Evolutionary conservation across 164 flowering plant species (phyloP).

Genomic region (Akebia trifoliata): DNA sequence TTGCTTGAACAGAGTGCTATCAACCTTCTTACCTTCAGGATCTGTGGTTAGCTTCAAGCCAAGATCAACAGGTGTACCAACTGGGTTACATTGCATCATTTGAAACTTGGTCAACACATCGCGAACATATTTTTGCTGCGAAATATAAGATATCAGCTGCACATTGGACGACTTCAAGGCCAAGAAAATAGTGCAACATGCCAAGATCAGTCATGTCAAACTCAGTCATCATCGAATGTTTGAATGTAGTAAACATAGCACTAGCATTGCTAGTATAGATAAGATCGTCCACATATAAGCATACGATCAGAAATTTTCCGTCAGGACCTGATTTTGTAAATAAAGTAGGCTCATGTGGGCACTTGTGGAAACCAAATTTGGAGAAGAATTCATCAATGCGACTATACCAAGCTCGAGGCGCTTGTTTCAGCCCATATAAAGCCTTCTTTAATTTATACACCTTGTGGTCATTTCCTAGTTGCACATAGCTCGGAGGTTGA

Average conservation of each 20-base stretch:
- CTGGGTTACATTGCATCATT: conserved; percentile 8
- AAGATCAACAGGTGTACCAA: background rate
- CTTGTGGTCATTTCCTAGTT: background rate
- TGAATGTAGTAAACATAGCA: conserved; percentile 3
- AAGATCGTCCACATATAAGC: too few relatives aligned
- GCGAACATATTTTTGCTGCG: conserved; percentile 9
- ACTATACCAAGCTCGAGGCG: too few relatives aligned
- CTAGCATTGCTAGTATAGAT: conserved; percentile 2
- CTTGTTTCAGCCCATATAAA: too few relatives aligned
- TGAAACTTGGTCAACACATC: conserved; percentile 10
- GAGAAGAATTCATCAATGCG: background rate
- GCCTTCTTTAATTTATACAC: too few relatives aligned
- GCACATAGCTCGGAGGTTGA: background rate
- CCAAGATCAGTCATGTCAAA: too few relatives aligned
- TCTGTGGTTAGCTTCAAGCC: conserved; percentile 9
- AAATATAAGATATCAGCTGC: conserved; percentile 1
- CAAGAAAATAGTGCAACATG: conserved; percentile 9
- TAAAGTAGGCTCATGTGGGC: too few relatives aligned
- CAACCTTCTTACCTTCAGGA: conserved; percentile 9
- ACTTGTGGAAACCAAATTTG: conserved; percentile 18
- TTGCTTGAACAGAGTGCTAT: conserved; percentile 9
- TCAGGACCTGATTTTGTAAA: too few relatives aligned
- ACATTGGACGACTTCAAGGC: conserved; percentile 10
- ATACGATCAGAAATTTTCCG: too few relatives aligned
- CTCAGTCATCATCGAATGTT: background rate